Evolutionary conservation across 495 filamentous ascomycete genomes (phyloP), one percentile per base, ranked within the genome.

Genomic region (Aspergillus haitiensis): DNA sequence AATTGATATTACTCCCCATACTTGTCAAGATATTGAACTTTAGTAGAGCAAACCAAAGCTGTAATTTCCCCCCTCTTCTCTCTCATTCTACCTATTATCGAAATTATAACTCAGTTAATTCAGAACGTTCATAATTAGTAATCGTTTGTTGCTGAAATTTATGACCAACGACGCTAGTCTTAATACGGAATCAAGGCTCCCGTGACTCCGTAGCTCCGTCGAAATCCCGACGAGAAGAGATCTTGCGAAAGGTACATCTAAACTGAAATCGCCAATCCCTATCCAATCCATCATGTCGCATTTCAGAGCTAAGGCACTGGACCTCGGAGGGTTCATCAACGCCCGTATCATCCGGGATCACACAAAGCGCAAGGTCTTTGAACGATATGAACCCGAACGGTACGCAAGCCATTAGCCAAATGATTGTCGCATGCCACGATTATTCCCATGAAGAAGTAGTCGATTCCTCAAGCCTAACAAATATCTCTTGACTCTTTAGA

Each of bases 281-380:
- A 47, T 6, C 54, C 5, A 36, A 55, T 47, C 39, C 62, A 67
- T 35, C 57, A 93, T 94, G 89, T 84, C 90, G 32, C 85, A 88
- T 69, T 96, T 94, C 75, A 79, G 91, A 68, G 78, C 91, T 12
- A 96, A 95, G 78, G 90, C 83, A 78, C 84, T 97, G 36, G 90
- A 96, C 64, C 76, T 98, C 59, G 86, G 88, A 64, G 88, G 90
- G 67, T 97, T 88, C 69, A 73, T 91, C 75, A 97, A 98, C 68
- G 81, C 85, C 71, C 85, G 86, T 52, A 76, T 90, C 55, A 88
- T 98, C 69, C 90, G 93, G 61, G 94, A 98, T 69, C 90, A 97
- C 78, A 89, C 91, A 53, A 98, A 97, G 83, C 87, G 93, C 56
- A 94, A 94, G 79, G 91, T 90, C 32, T 96, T 91, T 64, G 91